Evolutionary conservation across 768 basidiomycete genomes (phyloP).

Genomic region (Phylloporus sp.): DNA sequence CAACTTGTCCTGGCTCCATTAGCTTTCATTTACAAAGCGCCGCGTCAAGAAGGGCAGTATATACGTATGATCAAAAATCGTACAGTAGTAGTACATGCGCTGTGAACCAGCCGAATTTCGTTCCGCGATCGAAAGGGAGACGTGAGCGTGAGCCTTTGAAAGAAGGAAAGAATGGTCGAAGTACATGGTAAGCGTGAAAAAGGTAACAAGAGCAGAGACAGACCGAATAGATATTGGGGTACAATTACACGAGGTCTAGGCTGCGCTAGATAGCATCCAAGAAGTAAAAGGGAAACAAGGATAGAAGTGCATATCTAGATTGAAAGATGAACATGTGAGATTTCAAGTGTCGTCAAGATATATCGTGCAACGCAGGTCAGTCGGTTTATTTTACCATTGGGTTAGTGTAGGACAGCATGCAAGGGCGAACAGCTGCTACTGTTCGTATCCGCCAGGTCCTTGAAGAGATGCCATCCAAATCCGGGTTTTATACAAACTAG

Average conservation of each 20-base stretch:
- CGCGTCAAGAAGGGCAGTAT: slow-evolving; percentile 5
- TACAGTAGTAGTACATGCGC: slow-evolving; percentile 29
- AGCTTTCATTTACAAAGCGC: neutral
- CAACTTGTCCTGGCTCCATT: neutral
- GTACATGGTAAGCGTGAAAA: neutral
- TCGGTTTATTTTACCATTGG: slow-evolving; percentile 15
- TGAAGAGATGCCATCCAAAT: slow-evolving; percentile 93
- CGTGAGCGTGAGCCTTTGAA: neutral
- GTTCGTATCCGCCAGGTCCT: slow-evolving; percentile 41
- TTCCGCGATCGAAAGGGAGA: neutral
- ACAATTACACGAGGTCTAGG: slow-evolving; percentile 31
- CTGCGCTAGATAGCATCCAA: slow-evolving; percentile 29
- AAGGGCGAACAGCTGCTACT: slow-evolving; percentile 26
- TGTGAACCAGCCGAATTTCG: slow-evolving; percentile 7
- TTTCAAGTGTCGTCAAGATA: slow-evolving; percentile 22
- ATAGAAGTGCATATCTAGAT: slow-evolving; percentile 32
- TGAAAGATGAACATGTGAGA: slow-evolving; percentile 14
- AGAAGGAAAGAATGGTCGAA: neutral
- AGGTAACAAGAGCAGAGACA: too few species aligned
- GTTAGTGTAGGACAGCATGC: neutral
- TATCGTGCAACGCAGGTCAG: slow-evolving; percentile 17
- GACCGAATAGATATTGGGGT: slow-evolving; percentile 21
- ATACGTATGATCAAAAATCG: slow-evolving; percentile 6
- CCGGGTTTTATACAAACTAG: slow-evolving; percentile 84
- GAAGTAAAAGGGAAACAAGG: neutral